Percentiles rank a stretch among this genome's conserved stretches.
These are phyloP conservation scores for Penicillium sp. DNA, from an alignment of 2,329 filamentous ascomycete genomes.

Conservation along the genomic window DNA sequence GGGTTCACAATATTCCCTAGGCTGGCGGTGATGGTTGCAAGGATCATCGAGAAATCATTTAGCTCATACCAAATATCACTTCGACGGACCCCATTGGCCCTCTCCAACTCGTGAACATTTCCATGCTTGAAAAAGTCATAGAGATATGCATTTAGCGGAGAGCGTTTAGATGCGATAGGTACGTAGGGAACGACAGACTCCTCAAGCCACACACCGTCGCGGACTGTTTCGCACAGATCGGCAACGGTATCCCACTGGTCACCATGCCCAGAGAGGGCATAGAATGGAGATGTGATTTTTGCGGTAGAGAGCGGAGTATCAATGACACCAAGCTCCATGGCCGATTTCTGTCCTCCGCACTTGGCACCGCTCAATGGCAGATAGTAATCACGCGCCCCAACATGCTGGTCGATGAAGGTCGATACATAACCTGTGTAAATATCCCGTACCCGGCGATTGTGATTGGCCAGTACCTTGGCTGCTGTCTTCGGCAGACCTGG, in stretches of 20 bases:
- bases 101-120: constrained; percentile 58
- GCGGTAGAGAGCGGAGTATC: background rate
- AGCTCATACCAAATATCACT: constrained; percentile 72
- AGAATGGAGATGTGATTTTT: constrained; percentile 64
- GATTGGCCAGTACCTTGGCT: constrained; percentile 55
- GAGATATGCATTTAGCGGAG: constrained; percentile 48
- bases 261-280: constrained; percentile 67
- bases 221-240: constrained; percentile 66
- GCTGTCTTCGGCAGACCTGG: constrained; percentile 62
- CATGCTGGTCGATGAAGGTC: constrained; percentile 67
- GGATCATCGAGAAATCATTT: constrained; percentile 62
- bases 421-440: constrained; percentile 69
- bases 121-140: constrained; percentile 78
- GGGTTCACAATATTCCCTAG: constrained; percentile 35
- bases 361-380: constrained; percentile 60
- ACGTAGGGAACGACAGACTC: constrained; percentile 71
- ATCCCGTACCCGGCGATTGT: constrained; percentile 65
- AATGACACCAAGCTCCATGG: constrained; percentile 18
- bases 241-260: constrained; percentile 65
- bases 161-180: constrained; percentile 59
- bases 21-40: constrained; percentile 37
- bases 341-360: constrained; percentile 20
- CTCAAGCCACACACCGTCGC: constrained; percentile 72
- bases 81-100: constrained; percentile 65
- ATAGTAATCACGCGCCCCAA: constrained; percentile 53